Evolutionary conservation across 306 rosid species (phyloP), one percentile per base, ranked within the genome.

Genomic region (Inga laurina): DNA sequence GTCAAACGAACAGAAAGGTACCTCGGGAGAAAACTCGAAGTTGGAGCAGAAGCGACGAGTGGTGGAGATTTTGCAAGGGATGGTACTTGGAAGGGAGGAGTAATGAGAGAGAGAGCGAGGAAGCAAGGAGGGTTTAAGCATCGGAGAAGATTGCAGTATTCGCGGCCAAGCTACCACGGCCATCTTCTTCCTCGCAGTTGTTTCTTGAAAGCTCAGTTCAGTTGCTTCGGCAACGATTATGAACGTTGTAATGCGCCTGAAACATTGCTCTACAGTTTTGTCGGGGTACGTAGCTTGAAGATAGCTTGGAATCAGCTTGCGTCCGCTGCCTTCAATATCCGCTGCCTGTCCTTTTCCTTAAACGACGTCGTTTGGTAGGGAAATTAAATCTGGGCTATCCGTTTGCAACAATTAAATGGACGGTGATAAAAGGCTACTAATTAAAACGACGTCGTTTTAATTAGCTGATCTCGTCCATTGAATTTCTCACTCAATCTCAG

Each of bases 91-190:
- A 10, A 57, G 51, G 3, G 77, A 74, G 34, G 24, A 48, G 32
- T 35, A 75, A 34, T 73, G 35, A 16, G 75, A 46, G 59, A 66
- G 21, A 0, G 82, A 52, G 4, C 7, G 14, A 79, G 82, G 83
- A 56, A 80, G 84, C 18, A 81, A 2, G 52, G 90, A 77, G 13
- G 85, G 75, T 52, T 80, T 88, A 46, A 91, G 44, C 41, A 80
- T 74, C 4, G 90, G 87, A 74, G 78, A 79, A 49, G 76, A 81
- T 72, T 81, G 89, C 10, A 86, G 72, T 65, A 86, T 86, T 43
- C 85, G 93, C n/a, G 89, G 88, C 71, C 88, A 81, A 41, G 86
- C 70, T 64, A 90, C 77, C 64, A 82, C 74, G 56, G 88, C 92
- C 97, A 94, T 70, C 66, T 45, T 64, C 72, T 72, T 71, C 52